These are phyloP conservation scores for Poronia punctata DNA, from an alignment of 495 filamentous ascomycete species.

Conservation along the genomic window DNA sequence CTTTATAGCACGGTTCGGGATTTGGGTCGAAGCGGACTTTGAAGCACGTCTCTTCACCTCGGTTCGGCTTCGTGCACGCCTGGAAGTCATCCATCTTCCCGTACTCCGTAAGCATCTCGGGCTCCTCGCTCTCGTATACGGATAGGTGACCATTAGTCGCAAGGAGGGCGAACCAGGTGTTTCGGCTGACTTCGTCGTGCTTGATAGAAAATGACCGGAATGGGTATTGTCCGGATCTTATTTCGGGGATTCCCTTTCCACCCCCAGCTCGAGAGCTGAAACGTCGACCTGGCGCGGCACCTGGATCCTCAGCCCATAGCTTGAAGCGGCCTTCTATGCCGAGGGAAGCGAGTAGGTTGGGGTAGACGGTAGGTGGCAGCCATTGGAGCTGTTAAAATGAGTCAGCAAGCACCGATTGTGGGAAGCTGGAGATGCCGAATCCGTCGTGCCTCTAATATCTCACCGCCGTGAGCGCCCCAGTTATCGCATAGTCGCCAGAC, in stretches of 20 bases:
- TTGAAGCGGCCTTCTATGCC: constrained; percentile 83
- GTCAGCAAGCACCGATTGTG: constrained; percentile 6
- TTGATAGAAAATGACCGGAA: constrained; percentile 74
- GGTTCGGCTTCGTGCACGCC: constrained; percentile 50
- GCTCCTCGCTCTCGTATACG: constrained; percentile 78
- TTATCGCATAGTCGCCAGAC: constrained; percentile 76
- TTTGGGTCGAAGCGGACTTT: constrained; percentile 80
- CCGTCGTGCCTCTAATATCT: constrained; percentile 72
- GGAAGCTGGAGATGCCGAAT: neutral
- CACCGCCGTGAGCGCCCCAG: constrained; percentile 86
- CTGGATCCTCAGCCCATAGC: constrained; percentile 82
- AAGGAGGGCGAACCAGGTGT: constrained; percentile 77
- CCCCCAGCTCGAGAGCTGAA: constrained; percentile 48
- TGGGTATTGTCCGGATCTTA: constrained; percentile 33
- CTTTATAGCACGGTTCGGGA: constrained; percentile 66
- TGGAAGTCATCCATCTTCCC: constrained; percentile 60
- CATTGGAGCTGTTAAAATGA: constrained; percentile 60
- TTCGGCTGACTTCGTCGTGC: constrained; percentile 55
- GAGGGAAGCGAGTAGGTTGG: constrained; percentile 55
- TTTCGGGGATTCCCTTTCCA: constrained; percentile 38
- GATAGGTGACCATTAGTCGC: constrained; percentile 72
- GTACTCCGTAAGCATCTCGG: constrained; percentile 76
- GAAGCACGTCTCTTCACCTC: constrained; percentile 82
- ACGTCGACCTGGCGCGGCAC: constrained; percentile 65
- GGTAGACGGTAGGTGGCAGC: constrained; percentile 52